Evolutionary conservation across 192 early-diverging fungal genomes (phyloP), one percentile per base, ranked within the genome.

Genomic region (Cetraspora pellucida): DNA sequence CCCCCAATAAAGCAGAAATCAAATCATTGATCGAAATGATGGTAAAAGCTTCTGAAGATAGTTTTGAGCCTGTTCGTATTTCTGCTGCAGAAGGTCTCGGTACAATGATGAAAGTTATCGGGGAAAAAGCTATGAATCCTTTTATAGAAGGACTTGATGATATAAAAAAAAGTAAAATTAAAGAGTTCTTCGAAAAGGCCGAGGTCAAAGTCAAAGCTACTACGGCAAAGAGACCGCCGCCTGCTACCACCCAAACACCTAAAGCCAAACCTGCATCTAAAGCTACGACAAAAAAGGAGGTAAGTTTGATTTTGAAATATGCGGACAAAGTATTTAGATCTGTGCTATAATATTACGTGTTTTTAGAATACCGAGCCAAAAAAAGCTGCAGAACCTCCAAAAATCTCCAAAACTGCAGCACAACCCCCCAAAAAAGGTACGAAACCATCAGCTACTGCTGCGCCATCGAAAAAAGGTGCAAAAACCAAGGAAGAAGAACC

Each of bases 151-250:
- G 91, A 7, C 74, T 99, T 46, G 98, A 98, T 74, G 90, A 95
- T 79, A 89, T 93, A 64, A 97, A 95, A 82, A 84, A 85, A 72
- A 89, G 85, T 11, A 98, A 99, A 84, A 88, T 98, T 37, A 90
- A 86, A 76, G 97, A 98, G 75, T 93, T 85, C 61, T 94, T 81
- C 45, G 95, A 94, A 28, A 94, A 95, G 85, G 97, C 97, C 1
- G 93, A 91, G 0, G 87, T 94, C 16, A 90, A 91, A 69, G 88
- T 87, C 19, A 93, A 92, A 67, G 84, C 80, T 19, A 81, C 86
- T 7, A 74, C 89, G 1, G 86, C 85, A 10, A 77, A 82, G 16
- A 82, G 79, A 50, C 78, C 87, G 50, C 77, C 81, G 2, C 43
- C 69, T 8, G 74, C 84, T 44, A 49, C 79, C 4, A 60, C 76